A percentile compares a stretch with the other conserved stretches of the same genome.
Conservation (phyloP, 2,329 filamentous ascomycete genomes). For the Cordyceps sp. region DNA sequence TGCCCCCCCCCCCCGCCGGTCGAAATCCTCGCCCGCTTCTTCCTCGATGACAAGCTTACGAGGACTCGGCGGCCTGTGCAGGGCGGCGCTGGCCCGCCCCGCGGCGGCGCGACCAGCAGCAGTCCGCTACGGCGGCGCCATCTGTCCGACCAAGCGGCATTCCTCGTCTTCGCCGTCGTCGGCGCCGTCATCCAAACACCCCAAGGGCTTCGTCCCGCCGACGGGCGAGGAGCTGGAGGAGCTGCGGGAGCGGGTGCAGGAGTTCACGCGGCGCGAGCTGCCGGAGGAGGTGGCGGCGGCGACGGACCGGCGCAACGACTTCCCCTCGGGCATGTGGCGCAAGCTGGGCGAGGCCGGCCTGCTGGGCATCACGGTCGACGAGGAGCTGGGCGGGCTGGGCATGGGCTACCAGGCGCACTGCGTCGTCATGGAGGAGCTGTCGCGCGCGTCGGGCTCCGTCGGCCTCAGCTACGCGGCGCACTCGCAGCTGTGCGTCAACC, state of each 20-base stretch:
- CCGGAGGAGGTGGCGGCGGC: slow-evolving; percentile 62
- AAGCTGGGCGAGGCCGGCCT: slow-evolving; percentile 87
- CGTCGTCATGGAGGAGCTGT: slow-evolving; percentile 88
- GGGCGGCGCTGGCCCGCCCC: too few species aligned
- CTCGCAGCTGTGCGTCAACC: slow-evolving; percentile 91
- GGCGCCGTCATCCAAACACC: slow-evolving; percentile 35
- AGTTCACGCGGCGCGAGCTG: slow-evolving; percentile 81
- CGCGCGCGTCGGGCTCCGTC: slow-evolving; percentile 67
- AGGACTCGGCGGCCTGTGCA: too few species aligned
- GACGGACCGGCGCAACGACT: slow-evolving; percentile 77
- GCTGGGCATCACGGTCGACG: slow-evolving; percentile 83
- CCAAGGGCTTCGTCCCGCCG: slow-evolving; percentile 49
- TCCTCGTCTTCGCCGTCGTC: too few species aligned
- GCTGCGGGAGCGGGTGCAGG: slow-evolving; percentile 68
- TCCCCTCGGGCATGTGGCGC: slow-evolving; percentile 81
- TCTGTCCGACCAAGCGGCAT: too few species aligned
- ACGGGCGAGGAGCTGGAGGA: slow-evolving; percentile 59
- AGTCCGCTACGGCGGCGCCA: too few species aligned
- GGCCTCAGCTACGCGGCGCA: slow-evolving; percentile 90
- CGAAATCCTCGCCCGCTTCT: too few species aligned
- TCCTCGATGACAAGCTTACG: too few species aligned
- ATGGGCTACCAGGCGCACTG: slow-evolving; percentile 97
- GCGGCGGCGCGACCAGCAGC: too few species aligned
- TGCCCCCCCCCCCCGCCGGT: too few species aligned
- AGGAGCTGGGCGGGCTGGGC: slow-evolving; percentile 73